phyloP scores from a whole-genome alignment of 805 yeast species.

The Wickerhamiella alocasiicola region DNA sequence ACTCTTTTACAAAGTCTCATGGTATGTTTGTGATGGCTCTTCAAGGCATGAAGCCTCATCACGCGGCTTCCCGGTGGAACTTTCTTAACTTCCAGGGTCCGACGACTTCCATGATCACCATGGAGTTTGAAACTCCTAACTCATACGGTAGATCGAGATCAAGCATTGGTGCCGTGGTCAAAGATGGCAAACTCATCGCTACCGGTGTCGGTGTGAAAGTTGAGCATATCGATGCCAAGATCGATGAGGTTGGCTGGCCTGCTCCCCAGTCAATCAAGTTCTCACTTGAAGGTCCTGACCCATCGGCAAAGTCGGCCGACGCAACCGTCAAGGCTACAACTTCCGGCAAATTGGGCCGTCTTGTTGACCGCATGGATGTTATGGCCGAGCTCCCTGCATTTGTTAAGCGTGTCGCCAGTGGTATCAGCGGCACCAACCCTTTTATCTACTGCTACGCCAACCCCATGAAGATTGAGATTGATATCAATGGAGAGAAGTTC shows the following conservation, averaged over 20 bases:
- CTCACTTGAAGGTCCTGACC: constrained; percentile 39
- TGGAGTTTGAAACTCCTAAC: constrained; percentile 93
- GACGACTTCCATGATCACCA: constrained; percentile 59
- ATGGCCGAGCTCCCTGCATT: constrained; percentile 94
- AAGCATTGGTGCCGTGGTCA: constrained; percentile 61
- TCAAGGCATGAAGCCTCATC: constrained; percentile 99
- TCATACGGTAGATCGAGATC: constrained; percentile 78
- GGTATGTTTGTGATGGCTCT: constrained; percentile 91
- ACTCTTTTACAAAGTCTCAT: constrained; percentile 28
- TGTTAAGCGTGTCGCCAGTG: constrained; percentile 84
- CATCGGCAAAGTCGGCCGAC: constrained; percentile 33
- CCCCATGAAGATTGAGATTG: constrained; percentile 38
- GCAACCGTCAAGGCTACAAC: constrained; percentile 37
- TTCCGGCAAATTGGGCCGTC: constrained; percentile 43
- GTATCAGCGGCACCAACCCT: constrained; percentile 95
- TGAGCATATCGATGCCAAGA: constrained; percentile 41
- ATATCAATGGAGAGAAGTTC: constrained; percentile 30
- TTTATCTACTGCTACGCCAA: constrained; percentile 86
- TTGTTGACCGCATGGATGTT: constrained; percentile 89
- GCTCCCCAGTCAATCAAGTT: constrained; percentile 62
- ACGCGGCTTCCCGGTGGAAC: constrained; percentile 96
- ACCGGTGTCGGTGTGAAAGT: constrained; percentile 57
- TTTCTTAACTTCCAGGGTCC: constrained; percentile 79
- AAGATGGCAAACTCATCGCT: constrained; percentile 48
- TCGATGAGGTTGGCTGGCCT: constrained; percentile 76